Conservation (phyloP, 495 filamentous ascomycete genomes). For the Astrocystis sublimbata region DNA sequence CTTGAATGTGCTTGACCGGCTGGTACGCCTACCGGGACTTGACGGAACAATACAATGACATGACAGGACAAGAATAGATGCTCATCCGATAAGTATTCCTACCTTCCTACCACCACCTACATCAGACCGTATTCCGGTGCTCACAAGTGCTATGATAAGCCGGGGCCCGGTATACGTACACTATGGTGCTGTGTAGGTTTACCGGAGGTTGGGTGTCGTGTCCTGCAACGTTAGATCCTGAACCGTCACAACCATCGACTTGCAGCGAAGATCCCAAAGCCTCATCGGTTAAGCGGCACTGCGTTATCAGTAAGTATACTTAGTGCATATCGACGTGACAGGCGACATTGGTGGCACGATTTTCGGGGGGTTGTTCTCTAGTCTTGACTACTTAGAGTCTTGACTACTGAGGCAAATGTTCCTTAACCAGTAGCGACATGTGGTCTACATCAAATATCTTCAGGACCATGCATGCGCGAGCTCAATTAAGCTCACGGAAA, state of each 20-base stretch:
- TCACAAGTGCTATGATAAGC: constrained; percentile 7
- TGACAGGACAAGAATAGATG: constrained; percentile 3
- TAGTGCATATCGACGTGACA: neutral
- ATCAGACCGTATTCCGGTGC: neutral
- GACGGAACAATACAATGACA: constrained; percentile 1
- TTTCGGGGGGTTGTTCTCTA: neutral
- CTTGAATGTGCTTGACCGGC: neutral
- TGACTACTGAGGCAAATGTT: neutral
- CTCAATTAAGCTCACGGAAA: neutral
- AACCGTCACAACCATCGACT: constrained; percentile 6
- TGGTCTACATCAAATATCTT: too few relatives aligned
- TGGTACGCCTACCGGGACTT: constrained; percentile 7
- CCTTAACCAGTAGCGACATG: too few relatives aligned
- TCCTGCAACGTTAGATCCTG: constrained; percentile 19
- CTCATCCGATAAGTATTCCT: neutral
- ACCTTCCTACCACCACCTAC: neutral
- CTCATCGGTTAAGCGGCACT: constrained; percentile 17
- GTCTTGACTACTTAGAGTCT: neutral
- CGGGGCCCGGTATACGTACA: too few relatives aligned
- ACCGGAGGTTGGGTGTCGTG: neutral
- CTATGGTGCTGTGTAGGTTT: neutral
- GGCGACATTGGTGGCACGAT: neutral
- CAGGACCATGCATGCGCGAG: too few relatives aligned
- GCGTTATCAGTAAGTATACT: neutral
- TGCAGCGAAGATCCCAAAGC: constrained; percentile 19